Percentiles rank a stretch among this genome's conserved stretches.
These are phyloP conservation scores for Fraxinus latifolia DNA, from an alignment of 305 asterid genomes.

Conservation along the genomic window DNA sequence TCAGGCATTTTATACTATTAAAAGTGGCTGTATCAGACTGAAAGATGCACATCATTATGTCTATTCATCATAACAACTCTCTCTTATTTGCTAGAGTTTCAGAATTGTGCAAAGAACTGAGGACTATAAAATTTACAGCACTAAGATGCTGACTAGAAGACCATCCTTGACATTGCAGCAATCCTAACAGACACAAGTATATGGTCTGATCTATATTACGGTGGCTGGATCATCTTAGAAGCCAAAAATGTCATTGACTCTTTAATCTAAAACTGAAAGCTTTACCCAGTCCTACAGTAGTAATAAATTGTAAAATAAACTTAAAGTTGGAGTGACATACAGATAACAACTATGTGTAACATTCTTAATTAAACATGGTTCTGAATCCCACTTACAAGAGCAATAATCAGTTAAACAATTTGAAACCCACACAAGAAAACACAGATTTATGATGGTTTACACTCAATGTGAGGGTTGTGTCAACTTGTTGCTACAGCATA, in stretches of 20 bases:
- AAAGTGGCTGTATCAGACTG: background rate
- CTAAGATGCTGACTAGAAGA: background rate
- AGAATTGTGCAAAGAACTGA: background rate
- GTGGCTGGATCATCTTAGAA: background rate
- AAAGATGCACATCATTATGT: background rate
- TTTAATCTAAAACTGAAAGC: background rate
- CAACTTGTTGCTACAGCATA: background rate
- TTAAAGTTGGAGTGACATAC: background rate
- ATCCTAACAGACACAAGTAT: background rate
- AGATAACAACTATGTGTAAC: background rate
- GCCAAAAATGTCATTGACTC: background rate
- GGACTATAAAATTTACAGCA: background rate
- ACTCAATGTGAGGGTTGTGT: background rate
- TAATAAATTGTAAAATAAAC: background rate
- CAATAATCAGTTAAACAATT: background rate
- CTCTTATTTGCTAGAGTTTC: background rate
- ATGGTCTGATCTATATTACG: background rate
- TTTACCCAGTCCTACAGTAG: background rate
- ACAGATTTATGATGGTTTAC: background rate
- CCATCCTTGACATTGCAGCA: background rate
- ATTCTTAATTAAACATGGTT: background rate
- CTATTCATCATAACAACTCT: background rate
- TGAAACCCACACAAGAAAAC: background rate
- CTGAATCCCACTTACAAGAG: background rate
- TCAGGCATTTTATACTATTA: background rate